Evolutionary conservation across 805 yeast species (phyloP).

Genomic region (Candida cerambycidarum): DNA sequence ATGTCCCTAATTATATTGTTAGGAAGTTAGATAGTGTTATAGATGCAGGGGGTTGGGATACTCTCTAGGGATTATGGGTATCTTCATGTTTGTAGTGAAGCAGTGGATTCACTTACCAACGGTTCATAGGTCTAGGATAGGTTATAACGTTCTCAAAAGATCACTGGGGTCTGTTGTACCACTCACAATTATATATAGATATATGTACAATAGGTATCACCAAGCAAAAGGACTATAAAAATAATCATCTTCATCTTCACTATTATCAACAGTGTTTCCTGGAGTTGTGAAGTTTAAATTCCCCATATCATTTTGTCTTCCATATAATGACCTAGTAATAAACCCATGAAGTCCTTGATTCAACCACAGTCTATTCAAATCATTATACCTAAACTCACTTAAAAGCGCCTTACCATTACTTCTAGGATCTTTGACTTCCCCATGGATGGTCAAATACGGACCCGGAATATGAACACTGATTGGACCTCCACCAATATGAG

Average conservation of each 20-base stretch:
- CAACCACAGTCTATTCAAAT: conserved; percentile 61
- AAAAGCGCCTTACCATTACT: conserved; percentile 58
- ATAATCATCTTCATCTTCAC: conserved; percentile 14
- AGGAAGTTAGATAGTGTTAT: conserved; percentile 74
- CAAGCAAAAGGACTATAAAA: conserved; percentile 15
- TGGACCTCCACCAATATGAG: conserved; percentile 25
- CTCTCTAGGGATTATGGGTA: conserved; percentile 42
- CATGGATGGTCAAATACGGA: conserved; percentile 73
- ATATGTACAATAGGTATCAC: conserved; percentile 9
- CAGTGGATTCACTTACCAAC: too few species aligned
- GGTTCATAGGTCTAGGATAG: too few species aligned
- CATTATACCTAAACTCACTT: conserved; percentile 51
- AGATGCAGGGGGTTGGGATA: conserved; percentile 97
- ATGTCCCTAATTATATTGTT: conserved; percentile 72
- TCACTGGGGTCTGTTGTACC: too few species aligned
- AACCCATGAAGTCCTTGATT: conserved; percentile 56
- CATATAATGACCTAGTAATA: conserved; percentile 34
- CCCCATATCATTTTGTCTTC: conserved; percentile 18
- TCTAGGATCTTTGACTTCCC: conserved; percentile 64
- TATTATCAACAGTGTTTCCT: conserved; percentile 6
- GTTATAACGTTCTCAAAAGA: too few species aligned
- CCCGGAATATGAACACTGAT: conserved; percentile 47
- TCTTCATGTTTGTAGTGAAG: too few species aligned
- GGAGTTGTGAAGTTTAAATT: conserved; percentile 8
- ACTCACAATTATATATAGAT: too few species aligned